phyloP scores from a whole-genome alignment of 768 basidiomycete species.

The Russula compacta region DNA sequence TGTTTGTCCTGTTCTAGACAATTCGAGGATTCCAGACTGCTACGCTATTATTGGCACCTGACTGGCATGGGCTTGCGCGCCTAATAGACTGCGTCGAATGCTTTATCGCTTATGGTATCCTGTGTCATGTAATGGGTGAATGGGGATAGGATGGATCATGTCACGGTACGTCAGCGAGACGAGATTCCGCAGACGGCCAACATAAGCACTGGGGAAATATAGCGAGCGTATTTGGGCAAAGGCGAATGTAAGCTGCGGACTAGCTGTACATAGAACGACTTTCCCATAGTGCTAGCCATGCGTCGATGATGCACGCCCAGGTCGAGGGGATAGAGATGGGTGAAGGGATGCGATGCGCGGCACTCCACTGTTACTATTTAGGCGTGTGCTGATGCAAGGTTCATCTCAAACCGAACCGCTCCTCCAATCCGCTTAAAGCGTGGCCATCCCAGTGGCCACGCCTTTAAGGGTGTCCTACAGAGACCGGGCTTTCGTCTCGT shows the following conservation, averaged over 20 bases:
- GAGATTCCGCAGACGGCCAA: neutral
- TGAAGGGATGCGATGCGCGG: too few relatives aligned
- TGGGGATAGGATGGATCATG: neutral
- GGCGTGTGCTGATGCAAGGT: neutral
- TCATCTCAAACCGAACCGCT: neutral
- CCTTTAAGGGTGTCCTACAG: neutral
- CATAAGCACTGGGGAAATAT: neutral
- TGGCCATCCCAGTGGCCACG: neutral
- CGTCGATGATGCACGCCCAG: too few relatives aligned
- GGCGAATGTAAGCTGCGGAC: neutral
- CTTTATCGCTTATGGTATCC: too few relatives aligned
- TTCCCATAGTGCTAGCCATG: neutral
- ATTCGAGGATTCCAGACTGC: neutral
- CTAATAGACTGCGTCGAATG: too few relatives aligned
- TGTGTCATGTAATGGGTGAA: too few relatives aligned
- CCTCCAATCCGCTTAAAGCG: neutral
- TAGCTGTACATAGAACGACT: neutral
- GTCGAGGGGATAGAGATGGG: too few relatives aligned
- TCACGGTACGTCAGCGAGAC: neutral
- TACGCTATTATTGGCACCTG: neutral
- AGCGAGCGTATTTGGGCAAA: neutral
- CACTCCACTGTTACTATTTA: neutral
- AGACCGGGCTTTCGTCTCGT: too few relatives aligned
- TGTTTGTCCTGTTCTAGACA: neutral
- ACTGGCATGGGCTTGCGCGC: neutral